Percentiles rank a stretch among this genome's conserved stretches.
Conservation (phyloP, 2,329 filamentous ascomycete genomes). For the Dothistroma septosporum region DNA sequence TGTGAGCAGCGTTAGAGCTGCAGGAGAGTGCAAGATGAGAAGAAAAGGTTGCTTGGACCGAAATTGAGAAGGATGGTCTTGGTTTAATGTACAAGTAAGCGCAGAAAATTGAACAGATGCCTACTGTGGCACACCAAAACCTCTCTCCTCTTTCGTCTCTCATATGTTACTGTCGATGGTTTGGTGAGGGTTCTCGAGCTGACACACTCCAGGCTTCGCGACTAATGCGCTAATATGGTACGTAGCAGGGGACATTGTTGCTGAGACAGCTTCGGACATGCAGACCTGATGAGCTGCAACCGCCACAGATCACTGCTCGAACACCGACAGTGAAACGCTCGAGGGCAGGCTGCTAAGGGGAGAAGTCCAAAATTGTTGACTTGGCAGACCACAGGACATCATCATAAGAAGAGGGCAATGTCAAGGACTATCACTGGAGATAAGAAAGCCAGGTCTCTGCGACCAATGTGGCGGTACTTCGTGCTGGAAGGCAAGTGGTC, state of each 20-base stretch:
- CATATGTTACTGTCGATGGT: background rate
- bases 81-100: constrained; percentile 4
- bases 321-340: no score
- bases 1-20: background rate
- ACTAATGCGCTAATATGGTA: background rate
- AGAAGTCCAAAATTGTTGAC: no score
- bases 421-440: no score
- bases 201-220: background rate
- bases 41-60: background rate
- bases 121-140: constrained; percentile 10
- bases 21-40: background rate
- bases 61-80: constrained; percentile 11
- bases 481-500: no score
- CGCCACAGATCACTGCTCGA: no score
- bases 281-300: background rate
- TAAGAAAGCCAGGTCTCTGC: no score
- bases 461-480: no score
- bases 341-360: no score
- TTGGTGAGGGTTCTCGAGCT: background rate
- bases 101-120: constrained; percentile 9
- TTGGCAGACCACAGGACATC: no score
- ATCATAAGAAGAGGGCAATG: no score
- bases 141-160: background rate
- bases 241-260: background rate
- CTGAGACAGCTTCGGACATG: no score